Evolutionary conservation across 371 early-diverging fungal genomes (phyloP).

Genomic region (Zychaea mexicana): DNA sequence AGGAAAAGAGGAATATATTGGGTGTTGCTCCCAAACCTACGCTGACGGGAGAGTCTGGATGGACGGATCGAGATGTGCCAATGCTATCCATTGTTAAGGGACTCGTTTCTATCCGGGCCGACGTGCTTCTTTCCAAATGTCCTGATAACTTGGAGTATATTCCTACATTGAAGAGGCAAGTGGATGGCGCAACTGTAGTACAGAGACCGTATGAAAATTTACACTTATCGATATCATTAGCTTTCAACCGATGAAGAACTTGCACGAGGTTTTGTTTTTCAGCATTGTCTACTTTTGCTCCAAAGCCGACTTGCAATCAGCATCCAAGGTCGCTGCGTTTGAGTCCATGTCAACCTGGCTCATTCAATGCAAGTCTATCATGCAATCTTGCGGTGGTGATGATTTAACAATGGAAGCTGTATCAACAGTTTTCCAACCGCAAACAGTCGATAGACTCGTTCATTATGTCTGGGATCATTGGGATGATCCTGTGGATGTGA

Average conservation of each 20-base stretch:
- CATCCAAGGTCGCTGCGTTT: slow-evolving; percentile 71
- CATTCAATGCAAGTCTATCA: slow-evolving; percentile 49
- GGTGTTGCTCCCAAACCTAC: slow-evolving; percentile 17
- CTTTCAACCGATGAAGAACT: slow-evolving; percentile 13
- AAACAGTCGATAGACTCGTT: slow-evolving; percentile 56
- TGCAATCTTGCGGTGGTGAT: not conserved
- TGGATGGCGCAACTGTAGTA: too few species aligned
- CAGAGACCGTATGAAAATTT: too few species aligned
- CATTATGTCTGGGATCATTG: slow-evolving; percentile 77
- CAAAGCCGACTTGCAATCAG: slow-evolving; percentile 56
- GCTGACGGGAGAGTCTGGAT: slow-evolving; percentile 23
- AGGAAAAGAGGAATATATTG: slow-evolving; percentile 2
- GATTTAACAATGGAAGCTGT: slow-evolving; percentile 12
- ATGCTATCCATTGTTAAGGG: slow-evolving; percentile 61
- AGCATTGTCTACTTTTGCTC: slow-evolving; percentile 53
- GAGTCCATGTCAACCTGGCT: slow-evolving; percentile 79
- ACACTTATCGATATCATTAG: too few species aligned
- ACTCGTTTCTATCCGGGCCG: slow-evolving; percentile 51
- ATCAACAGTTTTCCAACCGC: slow-evolving; percentile 28
- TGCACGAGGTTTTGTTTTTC: slow-evolving; percentile 51
- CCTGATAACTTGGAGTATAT: slow-evolving; percentile 13
- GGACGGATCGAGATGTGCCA: slow-evolving; percentile 40
- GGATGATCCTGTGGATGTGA: slow-evolving; percentile 83
- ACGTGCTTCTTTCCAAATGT: slow-evolving; percentile 41
- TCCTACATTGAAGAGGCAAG: slow-evolving; percentile 30